Base-by-base conservation (phyloP, 2,329 filamentous ascomycete genomes). In the Berkeleyomyces basicola region DNA sequence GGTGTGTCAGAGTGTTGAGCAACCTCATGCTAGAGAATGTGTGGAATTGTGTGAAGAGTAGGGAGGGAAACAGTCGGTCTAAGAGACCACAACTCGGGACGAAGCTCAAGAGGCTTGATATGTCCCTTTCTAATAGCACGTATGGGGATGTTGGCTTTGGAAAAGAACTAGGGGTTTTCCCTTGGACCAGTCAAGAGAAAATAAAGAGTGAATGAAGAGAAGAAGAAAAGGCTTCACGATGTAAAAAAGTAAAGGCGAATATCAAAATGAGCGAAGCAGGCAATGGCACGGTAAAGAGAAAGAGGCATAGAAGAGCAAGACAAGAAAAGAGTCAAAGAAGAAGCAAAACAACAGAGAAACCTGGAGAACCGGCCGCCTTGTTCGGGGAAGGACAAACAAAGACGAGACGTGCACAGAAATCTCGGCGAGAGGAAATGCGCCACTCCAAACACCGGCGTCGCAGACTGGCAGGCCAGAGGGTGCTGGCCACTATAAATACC, bases 1-100 rank as follows among this genome's bases (percentile, higher is more conserved):
- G 63, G 44, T 59, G 59, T 7, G 63, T 64, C 3, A 61, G 55
- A 16, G 59, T 59, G 37, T 64, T 51, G 2, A 64, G 59, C 51
- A 64, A 59, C 60, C 59, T 64, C 63, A 64, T 64, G 37, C 9
- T 64, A 46, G 39, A 36, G 43, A 44, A 33, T 23, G 23, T 23
- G 23, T 39, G 51, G n/a, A 16, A 11, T 23, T 23, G 23, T 23
- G n/a, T 14, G n/a, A 55, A 55, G 7, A 10, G 11, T 46, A 5
- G 14, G 16, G 43, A 11, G 11, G 43, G 11, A 46, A n/a, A n/a
- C 5, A n/a, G 43, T 46, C 11, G 11, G 51, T 39, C 10, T n/a
- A 55, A 14, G n/a, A 36, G 4, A 31, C 39, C 37, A 6, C 16
- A 39, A 10, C 5, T 9, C 10, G 31, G 11, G 49, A 23, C n/a